phyloP scores from a whole-genome alignment of 176 grass and related monocot species.

The Themeda triandra region DNA sequence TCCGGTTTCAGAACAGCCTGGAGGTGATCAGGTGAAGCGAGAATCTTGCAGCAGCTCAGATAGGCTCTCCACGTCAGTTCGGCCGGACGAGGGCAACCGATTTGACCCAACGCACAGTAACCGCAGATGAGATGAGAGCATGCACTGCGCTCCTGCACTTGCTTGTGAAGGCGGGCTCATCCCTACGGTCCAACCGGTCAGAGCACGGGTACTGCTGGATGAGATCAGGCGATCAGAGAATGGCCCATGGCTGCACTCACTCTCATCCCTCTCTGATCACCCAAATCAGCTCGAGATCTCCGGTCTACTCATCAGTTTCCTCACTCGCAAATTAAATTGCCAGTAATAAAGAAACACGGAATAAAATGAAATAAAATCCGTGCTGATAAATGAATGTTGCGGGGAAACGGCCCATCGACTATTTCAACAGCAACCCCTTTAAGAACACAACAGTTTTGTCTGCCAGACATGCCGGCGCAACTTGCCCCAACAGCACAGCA shows the following conservation, averaged over 20 bases:
- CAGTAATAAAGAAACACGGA: neutral
- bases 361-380: neutral
- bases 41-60: neutral
- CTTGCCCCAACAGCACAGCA: conserved; percentile 14
- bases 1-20: neutral
- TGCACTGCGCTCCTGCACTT: neutral
- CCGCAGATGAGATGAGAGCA: neutral
- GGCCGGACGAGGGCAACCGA: conserved; percentile 20
- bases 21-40: neutral
- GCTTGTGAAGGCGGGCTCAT: neutral
- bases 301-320: neutral
- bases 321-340: no score
- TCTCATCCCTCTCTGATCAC: neutral
- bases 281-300: conserved; percentile 25
- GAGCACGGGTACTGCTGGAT: neutral
- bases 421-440: neutral
- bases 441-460: neutral
- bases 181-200: neutral
- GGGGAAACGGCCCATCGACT: neutral
- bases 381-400: neutral
- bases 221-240: conserved; percentile 30
- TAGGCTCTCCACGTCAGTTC: neutral
- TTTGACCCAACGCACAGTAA: conserved; percentile 14
- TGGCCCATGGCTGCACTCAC: conserved; percentile 4
- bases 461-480: conserved; percentile 2